Evolutionary conservation across 1,284 basidiomycete species (phyloP).

Genomic region (Cutaneotrichosporon cutaneum): DNA sequence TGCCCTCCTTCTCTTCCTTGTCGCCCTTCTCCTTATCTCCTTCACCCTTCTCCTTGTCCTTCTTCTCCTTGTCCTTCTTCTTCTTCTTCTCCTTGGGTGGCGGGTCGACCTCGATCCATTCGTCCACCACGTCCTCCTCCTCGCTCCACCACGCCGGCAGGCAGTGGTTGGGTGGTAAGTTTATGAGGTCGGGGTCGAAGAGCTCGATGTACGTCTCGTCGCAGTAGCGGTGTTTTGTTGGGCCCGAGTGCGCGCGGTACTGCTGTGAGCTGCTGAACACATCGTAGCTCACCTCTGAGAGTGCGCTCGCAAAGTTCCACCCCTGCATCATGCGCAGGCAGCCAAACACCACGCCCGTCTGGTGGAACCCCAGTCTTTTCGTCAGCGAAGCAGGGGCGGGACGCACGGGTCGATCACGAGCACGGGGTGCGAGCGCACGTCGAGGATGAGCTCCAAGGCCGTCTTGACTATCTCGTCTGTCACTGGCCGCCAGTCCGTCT

Average conservation of each 20-base stretch:
- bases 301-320: conserved; percentile 51
- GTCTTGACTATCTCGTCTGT: conserved; percentile 49
- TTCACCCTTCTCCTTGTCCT: conserved; percentile 10
- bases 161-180: conserved; percentile 36
- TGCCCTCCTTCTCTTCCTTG: conserved; percentile 10
- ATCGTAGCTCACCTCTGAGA: too few species aligned
- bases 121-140: conserved; percentile 19
- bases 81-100: conserved; percentile 25
- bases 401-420: conserved; percentile 50
- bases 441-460: conserved; percentile 47
- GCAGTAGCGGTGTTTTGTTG: conserved; percentile 47
- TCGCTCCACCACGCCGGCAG: conserved; percentile 41
- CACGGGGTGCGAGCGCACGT: conserved; percentile 41
- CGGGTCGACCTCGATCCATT: conserved; percentile 22
- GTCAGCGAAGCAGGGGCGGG: neutral
- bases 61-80: conserved; percentile 24
- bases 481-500: conserved; percentile 48
- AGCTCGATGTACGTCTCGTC: conserved; percentile 54
- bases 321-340: conserved; percentile 47
- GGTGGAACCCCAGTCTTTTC: conserved; percentile 49
- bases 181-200: conserved; percentile 50
- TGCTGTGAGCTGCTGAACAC: too few species aligned
- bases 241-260: conserved; percentile 50
- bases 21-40: conserved; percentile 5
- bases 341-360: conserved; percentile 49